Conservation (phyloP, 495 filamentous ascomycete species). For the Margaritispora aquatica region DNA sequence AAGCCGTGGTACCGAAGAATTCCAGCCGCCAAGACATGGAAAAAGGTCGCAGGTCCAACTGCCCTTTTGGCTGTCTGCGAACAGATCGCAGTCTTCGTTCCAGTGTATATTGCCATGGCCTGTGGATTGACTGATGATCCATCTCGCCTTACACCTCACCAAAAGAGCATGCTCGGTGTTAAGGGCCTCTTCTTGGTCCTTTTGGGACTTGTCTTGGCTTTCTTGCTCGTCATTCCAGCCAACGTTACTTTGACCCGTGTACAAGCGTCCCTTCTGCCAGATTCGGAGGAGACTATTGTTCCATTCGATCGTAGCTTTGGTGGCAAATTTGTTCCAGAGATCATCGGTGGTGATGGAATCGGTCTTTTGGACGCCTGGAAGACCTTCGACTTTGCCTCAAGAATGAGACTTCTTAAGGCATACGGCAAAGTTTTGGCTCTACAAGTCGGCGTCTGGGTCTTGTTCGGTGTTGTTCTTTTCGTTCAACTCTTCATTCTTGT, state of each 20-base stretch:
- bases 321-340: constrained; percentile 47
- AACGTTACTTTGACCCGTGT: constrained; percentile 59
- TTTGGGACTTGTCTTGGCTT: constrained; percentile 10
- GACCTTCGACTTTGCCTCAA: constrained; percentile 54
- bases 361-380: constrained; percentile 63
- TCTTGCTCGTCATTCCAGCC: constrained; percentile 55
- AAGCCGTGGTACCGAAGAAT: constrained; percentile 23
- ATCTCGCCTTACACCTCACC: background rate
- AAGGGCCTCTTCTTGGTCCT: constrained; percentile 8
- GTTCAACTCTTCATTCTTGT: constrained; percentile 31
- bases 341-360: constrained; percentile 55
- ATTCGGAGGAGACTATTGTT: constrained; percentile 64
- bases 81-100: constrained; percentile 15
- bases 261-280: constrained; percentile 64
- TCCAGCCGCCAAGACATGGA: constrained; percentile 13
- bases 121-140: background rate
- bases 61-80: constrained; percentile 19
- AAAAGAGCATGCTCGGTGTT: background rate
- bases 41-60: constrained; percentile 22
- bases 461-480: constrained; percentile 32
- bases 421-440: constrained; percentile 51
- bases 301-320: constrained; percentile 70
- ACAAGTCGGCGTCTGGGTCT: constrained; percentile 35
- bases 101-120: constrained; percentile 3
- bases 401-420: constrained; percentile 52